A percentile compares a stretch with the other conserved stretches of the same genome.
These are phyloP conservation scores for Alternaria sp. DNA, from an alignment of 2,329 filamentous ascomycete genomes.

Conservation along the genomic window DNA sequence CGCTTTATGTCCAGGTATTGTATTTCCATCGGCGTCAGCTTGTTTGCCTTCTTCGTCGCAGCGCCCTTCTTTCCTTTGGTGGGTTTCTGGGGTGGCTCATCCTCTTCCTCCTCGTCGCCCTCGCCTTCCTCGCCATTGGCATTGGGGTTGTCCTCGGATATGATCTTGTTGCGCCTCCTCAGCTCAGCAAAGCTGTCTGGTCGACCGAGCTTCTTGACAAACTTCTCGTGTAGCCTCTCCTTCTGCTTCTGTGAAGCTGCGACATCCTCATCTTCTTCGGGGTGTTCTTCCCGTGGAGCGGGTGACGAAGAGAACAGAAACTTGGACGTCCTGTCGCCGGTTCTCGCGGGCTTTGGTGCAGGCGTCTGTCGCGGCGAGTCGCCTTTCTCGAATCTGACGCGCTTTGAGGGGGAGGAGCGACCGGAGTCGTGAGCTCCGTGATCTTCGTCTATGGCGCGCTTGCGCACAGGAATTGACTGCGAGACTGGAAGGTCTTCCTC, in stretches of 20 bases:
- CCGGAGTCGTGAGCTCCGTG: slow-evolving; percentile 41
- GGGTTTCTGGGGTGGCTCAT: slow-evolving; percentile 60
- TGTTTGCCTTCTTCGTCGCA: slow-evolving; percentile 72
- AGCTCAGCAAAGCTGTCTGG: slow-evolving; percentile 79
- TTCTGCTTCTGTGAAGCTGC: slow-evolving; percentile 65
- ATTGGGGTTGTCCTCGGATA: slow-evolving; percentile 61
- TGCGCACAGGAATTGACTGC: slow-evolving; percentile 19
- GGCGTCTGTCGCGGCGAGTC: slow-evolving; percentile 29
- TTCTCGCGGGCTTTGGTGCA: slow-evolving; percentile 42
- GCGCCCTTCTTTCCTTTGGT: slow-evolving; percentile 58
- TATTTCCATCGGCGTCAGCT: slow-evolving; percentile 92
- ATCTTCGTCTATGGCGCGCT: slow-evolving; percentile 47
- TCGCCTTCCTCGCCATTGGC: slow-evolving; percentile 60
- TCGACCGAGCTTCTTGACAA: slow-evolving; percentile 87
- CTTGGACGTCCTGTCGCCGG: slow-evolving; percentile 61
- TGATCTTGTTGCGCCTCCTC: slow-evolving; percentile 64
- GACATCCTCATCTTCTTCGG: slow-evolving; percentile 53
- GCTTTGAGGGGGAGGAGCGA: slow-evolving; percentile 47
- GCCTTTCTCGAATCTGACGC: slow-evolving; percentile 33
- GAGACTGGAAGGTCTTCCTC: slow-evolving; percentile 20
- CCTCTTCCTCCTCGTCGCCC: slow-evolving; percentile 62
- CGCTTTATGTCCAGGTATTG: slow-evolving; percentile 94
- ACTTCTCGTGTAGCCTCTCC: slow-evolving; percentile 78
- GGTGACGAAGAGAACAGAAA: slow-evolving; percentile 65
- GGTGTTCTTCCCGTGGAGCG: slow-evolving; percentile 37